Evolutionary conservation across 2,329 filamentous ascomycete species (phyloP), one percentile per base, ranked within the genome.

Genomic region (Cladosporium sp.): DNA sequence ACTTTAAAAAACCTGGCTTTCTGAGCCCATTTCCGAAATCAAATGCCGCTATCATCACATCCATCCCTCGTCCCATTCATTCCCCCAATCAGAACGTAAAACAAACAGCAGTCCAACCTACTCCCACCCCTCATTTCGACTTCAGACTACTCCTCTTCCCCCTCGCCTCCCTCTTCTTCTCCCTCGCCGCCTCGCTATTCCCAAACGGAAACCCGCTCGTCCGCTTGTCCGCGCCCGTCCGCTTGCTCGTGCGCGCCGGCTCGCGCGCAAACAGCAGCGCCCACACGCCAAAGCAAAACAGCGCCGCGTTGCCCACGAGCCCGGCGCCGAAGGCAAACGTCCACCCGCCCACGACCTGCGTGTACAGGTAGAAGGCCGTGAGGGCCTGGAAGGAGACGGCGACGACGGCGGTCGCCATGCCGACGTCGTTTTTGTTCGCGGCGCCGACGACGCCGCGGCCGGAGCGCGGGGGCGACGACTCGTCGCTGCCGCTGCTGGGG

Each of bases 361-460:
- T 76, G 70, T 91, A 93, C 63, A 80, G 77, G 67, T 87, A 85
- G 58, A 84, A 82, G 14, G 83, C 83, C 4, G 76, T 74, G 0
- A 75, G 62, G 14, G 75, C 71, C 67, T 92, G 87, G 72, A 53
- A 53, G 6, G 38, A 35, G 2, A 46, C 45, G 4, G 50, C 50
- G 6, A 49, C 35, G 2, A 41, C 50, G 14, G 52, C 45, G 2
- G 52, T 54, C 7, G 46, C 53, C 31, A 42, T 54, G 10, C 53
- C 53, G 13, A 49, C 9, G 11, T 54, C 53, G n/a, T 46, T 49
- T 2, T 43, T 43, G 5, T n/a, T 37, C 3, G 43, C 51, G 34
- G 10, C n/a, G 22, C 22, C 22, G 22, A 28, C 22, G 4, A 34
- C 33, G 18, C 44, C 41, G 11, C 35, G n/a, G 13, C 18, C 34